Percentiles rank a stretch among this genome's conserved stretches.
Conservation (phyloP, 202 grass and related monocot species). For the Bolboschoenoplectus hybrid region DNA sequence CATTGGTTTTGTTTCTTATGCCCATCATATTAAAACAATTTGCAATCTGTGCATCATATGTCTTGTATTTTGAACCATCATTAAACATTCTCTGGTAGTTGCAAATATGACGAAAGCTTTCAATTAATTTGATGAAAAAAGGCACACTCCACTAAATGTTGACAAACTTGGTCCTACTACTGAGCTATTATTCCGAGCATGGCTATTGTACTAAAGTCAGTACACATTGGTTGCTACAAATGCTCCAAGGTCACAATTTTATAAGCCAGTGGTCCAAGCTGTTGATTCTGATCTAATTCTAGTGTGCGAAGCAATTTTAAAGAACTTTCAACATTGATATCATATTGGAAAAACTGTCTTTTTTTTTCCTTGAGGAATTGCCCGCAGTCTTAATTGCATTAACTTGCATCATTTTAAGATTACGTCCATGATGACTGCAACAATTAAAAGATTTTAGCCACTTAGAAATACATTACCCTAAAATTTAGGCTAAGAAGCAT, state of each 20-base stretch:
- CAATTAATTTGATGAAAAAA: not conserved
- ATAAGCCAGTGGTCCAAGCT: not conserved
- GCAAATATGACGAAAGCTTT: not conserved
- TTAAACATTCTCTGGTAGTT: not conserved
- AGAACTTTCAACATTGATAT: not conserved
- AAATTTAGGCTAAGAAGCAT: too few species aligned
- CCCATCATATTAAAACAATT: not conserved
- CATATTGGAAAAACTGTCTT: not conserved
- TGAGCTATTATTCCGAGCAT: not conserved
- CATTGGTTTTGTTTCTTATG: not conserved
- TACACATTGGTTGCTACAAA: not conserved
- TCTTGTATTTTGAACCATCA: not conserved
- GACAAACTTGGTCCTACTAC: not conserved
- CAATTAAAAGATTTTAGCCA: too few species aligned
- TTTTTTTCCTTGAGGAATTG: too few species aligned
- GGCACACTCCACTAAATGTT: not conserved
- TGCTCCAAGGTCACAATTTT: not conserved
- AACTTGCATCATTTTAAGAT: too few species aligned
- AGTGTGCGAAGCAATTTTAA: not conserved
- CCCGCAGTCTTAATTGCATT: too few species aligned
- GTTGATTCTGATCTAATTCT: not conserved
- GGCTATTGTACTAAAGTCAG: not conserved
- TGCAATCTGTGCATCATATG: not conserved
- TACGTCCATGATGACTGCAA: too few species aligned
- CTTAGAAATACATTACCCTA: too few species aligned